Evolutionary conservation across 1,284 basidiomycete genomes (phyloP), one percentile per base, ranked within the genome.

Genomic region (Cutaneotrichosporon arboriforme): DNA sequence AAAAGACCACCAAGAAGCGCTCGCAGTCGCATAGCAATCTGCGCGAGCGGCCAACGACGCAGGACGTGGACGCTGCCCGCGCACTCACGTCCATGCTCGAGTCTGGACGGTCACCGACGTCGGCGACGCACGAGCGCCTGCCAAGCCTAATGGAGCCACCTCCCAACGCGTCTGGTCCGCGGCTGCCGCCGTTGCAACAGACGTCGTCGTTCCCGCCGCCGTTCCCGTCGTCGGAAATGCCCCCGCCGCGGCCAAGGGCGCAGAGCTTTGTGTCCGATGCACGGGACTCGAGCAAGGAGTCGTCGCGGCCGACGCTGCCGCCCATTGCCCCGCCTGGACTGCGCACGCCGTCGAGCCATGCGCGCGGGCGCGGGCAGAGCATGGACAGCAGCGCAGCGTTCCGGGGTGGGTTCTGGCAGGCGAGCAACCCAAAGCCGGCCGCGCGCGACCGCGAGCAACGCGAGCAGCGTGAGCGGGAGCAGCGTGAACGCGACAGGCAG

Each of bases 1-100:
- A 51, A 46, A 50, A 52, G 45, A 8, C 31, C 2, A 33, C 66
- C 31, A 72, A 72, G 63, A 69, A 67, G 50, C 62, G 72, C 37
- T 68, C 65, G 5, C 63, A 71, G 49, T 63, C 60, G 8, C 70
- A 74, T 52, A 70, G 68, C 12, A 59, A 63, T 45, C 49, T 60
- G n/a, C 57, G 58, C 34, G 53, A 54, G 26, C 50, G 53, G 8
- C 52, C 68, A 2, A 67, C 68, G 8, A 63, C 58, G 8, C 72
- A 72, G 52, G 72, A 74, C 51, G 67, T 74, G 20, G 67, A 74
- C 54, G 72, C 72, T 2, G 72, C 72, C 2, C 67, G 67, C 37
- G 72, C 72, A 0, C 46, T 74, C 4, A 67, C 72, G 4, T 65
- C 55, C 14, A 71, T 74, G 69, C 59, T 71, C 5, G 67, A 61